phyloP scores from a whole-genome alignment of 2,329 filamentous ascomycete species.

The Teratosphaeria pseudoeucalypti region DNA sequence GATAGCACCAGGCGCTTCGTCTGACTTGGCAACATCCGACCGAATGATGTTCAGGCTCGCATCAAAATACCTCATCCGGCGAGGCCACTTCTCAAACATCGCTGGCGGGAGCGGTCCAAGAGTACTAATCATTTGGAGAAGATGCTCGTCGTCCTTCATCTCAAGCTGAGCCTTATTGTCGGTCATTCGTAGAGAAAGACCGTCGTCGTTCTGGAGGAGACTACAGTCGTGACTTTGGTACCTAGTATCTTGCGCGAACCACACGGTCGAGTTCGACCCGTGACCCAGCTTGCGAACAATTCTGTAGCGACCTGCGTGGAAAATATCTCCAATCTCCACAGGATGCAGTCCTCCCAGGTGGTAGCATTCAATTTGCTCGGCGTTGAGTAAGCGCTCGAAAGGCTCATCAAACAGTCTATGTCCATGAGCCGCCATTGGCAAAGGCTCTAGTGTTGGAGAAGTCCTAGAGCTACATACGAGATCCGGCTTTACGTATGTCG shows the following conservation, averaged over 20 bases:
- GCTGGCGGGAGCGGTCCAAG: not conserved
- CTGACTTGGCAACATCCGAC: no score
- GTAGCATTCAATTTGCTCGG: not conserved
- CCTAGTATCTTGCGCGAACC: slow-evolving; percentile 12
- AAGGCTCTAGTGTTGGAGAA: no score
- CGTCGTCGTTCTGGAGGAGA: not conserved
- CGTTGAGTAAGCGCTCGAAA: no score
- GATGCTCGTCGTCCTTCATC: not conserved
- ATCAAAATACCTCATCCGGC: not conserved
- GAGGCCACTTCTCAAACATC: not conserved
- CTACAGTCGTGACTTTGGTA: not conserved
- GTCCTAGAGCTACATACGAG: no score
- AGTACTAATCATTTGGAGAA: not conserved
- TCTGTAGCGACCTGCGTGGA: slow-evolving; percentile 25
- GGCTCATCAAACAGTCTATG: no score
- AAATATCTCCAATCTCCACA: slow-evolving; percentile 21
- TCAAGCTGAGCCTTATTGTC: no score
- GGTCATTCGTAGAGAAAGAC: no score
- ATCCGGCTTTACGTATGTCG: not conserved
- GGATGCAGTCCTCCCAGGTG: slow-evolving; percentile 26
- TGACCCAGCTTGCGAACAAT: slow-evolving; percentile 30
- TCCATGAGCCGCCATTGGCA: no score
- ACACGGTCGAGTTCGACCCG: slow-evolving; percentile 27
- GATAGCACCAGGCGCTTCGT: no score
- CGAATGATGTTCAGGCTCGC: no score